Evolutionary conservation across 2,329 filamentous ascomycete genomes (phyloP), one percentile per base, ranked within the genome.

Genomic region (Uncinocarpus reesii): DNA sequence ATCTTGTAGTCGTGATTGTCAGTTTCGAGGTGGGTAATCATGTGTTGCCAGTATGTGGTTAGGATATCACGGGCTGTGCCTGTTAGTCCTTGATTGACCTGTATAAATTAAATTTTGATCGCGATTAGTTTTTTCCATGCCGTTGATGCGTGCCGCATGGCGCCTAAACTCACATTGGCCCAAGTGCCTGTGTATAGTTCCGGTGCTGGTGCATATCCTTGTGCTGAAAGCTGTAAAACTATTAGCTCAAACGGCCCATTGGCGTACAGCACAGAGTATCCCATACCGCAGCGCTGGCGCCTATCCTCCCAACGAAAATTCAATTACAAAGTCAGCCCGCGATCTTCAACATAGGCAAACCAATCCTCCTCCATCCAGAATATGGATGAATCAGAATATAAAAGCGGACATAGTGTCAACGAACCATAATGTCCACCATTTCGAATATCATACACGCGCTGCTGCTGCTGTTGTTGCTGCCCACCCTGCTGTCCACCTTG

Each of bases 31-130:
- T 94, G 88, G 57, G 84, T 90, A 71, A 98, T 95, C 54, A 89
- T 92, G 62, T 98, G 90, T 68, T 98, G 92, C 92, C 92, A 98
- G 71, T 98, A 98, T 4, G 90, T 95, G 36, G 93, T 95, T 59
- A 98, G 75, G 61, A 96, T 95, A 65, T 98, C 92, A 65, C 94
- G 90, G 67, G 95, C 95, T 53, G 84, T 84, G 53, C 88, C 89
- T 50, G 83, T 85, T 41, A 98, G 77, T 42, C 92, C 92, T 77
- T 98, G 92, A 62, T 94, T 94, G 56, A 96, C 87, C 86, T 93
- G 60, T 44, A 47, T 37, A 48, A n/a, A 29, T 26, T 45, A 34
- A 41, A 50, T 37, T 42, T 42, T n/a, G 10, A 46, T 46, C 16
- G 29, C 16, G 20, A 48, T 48, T 23, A 48, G 46, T 31, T 32